These are phyloP conservation scores for Taiozyma onychis DNA, from an alignment of 1,139 yeast species.

Conservation along the genomic window DNA sequence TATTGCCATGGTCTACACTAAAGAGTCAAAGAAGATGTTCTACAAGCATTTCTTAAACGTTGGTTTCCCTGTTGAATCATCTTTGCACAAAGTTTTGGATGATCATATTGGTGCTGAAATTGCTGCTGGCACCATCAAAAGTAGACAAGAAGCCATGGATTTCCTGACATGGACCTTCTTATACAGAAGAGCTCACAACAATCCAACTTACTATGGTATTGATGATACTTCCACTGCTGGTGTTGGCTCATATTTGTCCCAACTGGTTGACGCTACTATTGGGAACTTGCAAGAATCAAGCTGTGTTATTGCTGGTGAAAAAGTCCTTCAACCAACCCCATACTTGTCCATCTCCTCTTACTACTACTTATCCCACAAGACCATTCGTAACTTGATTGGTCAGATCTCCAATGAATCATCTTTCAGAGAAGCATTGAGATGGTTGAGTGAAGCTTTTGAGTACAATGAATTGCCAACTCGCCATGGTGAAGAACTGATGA, in stretches of 20 bases:
- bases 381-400: conserved; percentile 63
- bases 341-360: conserved; percentile 83
- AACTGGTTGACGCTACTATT: conserved; percentile 66
- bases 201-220: conserved; percentile 91
- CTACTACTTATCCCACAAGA: conserved; percentile 89
- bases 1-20: conserved; percentile 90
- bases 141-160: conserved; percentile 86
- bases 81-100: conserved; percentile 86
- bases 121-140: conserved; percentile 75
- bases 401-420: conserved; percentile 45
- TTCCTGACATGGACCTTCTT: conserved; percentile 94
- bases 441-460: conserved; percentile 78
- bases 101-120: conserved; percentile 97
- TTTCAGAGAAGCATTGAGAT: conserved; percentile 64
- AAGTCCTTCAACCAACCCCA: conserved; percentile 60
- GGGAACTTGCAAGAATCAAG: conserved; percentile 63
- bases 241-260: conserved; percentile 63
- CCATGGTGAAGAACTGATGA: conserved; percentile 92
- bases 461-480: conserved; percentile 91
- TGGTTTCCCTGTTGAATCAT: conserved; percentile 97
- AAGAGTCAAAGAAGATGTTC: conserved; percentile 84
- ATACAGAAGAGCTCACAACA: conserved; percentile 88
- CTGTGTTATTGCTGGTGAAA: conserved; percentile 58
- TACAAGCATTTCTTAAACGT: conserved; percentile 91
- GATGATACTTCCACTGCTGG: conserved; percentile 66